Evolutionary conservation across 148 eudicot genomes (phyloP).

Genomic region (Chenopodium suecicum): DNA sequence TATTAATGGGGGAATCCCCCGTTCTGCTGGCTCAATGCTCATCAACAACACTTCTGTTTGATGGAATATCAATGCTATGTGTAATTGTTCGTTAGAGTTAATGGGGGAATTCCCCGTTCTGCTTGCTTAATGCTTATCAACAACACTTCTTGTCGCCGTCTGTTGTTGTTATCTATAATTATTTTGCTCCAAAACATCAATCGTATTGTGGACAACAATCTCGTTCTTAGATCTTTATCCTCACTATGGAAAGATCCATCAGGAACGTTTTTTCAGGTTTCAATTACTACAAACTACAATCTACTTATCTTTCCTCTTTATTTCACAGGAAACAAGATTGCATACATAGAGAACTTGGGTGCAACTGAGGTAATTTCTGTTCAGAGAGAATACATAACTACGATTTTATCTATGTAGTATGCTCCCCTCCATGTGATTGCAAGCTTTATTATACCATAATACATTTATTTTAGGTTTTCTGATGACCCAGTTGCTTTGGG

Average conservation of each 20-base stretch:
- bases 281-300: background rate
- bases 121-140: no score
- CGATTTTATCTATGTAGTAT: background rate
- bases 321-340: constrained; percentile 75
- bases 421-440: background rate
- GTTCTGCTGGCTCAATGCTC: no score
- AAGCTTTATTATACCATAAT: background rate
- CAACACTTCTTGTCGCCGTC: no score
- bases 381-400: background rate
- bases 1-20: no score
- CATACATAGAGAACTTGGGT: constrained; percentile 87
- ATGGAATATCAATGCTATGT: no score
- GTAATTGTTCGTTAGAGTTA: no score
- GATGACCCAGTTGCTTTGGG: background rate
- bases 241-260: no score
- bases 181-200: no score
- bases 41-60: no score
- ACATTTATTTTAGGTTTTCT: background rate
- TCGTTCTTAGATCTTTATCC: no score
- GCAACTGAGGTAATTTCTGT: constrained; percentile 65
- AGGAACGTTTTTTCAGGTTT: background rate
- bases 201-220: background rate
- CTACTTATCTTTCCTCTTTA: background rate
- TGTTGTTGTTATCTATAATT: no score
- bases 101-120: no score